phyloP scores from a whole-genome alignment of 306 rosid genomes.

The Acacia crassicarpa region DNA sequence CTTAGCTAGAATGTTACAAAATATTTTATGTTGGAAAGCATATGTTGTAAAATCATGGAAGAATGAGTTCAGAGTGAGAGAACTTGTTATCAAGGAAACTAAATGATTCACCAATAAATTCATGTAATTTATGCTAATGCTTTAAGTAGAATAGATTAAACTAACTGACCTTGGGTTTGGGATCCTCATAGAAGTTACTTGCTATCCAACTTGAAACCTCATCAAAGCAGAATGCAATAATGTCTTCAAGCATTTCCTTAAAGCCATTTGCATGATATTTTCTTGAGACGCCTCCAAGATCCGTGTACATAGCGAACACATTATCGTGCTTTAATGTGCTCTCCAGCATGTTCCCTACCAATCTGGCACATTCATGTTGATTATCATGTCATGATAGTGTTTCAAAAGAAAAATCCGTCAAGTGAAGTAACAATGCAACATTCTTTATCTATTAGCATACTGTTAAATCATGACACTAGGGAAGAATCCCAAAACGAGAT shows the following conservation, averaged over 20 bases:
- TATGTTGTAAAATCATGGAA: too few species aligned
- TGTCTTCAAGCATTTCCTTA: constrained; percentile 46
- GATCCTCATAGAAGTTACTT: constrained; percentile 51
- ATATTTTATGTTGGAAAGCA: too few species aligned
- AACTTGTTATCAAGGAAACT: neutral
- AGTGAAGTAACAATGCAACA: neutral
- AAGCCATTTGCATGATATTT: constrained; percentile 52
- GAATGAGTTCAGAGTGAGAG: neutral
- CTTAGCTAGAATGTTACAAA: too few species aligned
- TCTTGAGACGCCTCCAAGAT: constrained; percentile 60
- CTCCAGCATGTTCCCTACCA: constrained; percentile 61
- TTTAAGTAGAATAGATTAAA: neutral
- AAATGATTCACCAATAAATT: neutral
- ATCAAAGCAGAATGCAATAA: constrained; percentile 50
- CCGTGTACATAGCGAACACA: constrained; percentile 55
- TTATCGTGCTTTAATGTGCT: constrained; percentile 65
- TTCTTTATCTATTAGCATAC: neutral
- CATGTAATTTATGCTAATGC: neutral
- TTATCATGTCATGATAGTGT: neutral
- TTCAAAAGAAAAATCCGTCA: neutral
- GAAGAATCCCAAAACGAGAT: neutral
- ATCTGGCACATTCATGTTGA: constrained; percentile 39
- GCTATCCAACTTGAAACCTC: constrained; percentile 61
- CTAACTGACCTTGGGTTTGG: constrained; percentile 46
- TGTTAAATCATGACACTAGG: neutral